Evolutionary conservation across 2,329 filamentous ascomycete genomes (phyloP), one percentile per base, ranked within the genome.

Genomic region (Hypoxylon sp.): DNA sequence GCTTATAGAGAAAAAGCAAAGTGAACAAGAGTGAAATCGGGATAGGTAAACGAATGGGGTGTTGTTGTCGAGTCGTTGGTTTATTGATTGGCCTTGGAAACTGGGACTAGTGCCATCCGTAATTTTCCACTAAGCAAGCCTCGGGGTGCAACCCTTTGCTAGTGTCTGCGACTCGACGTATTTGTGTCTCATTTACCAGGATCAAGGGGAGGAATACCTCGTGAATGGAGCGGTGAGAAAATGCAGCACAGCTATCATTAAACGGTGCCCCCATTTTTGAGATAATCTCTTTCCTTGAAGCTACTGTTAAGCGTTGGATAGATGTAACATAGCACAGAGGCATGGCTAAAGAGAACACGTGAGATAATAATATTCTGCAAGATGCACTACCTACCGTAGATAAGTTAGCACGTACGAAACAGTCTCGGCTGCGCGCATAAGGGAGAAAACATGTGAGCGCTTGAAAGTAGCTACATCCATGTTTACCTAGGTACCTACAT

Each of bases 111-210:
- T 5, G 38, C 30, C 30, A 57, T 34, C 9, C 5, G 17, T 45
- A 30, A 45, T 25, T 30, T 45, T 49, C 13, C 19, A 49, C 14
- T 14, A 52, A 50, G 50, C 50, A 53, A 65, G 57, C 57, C 57
- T 56, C 57, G 17, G 48, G n/a, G 28, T 38, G 55, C 34, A 55
- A 49, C 60, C 17, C 17, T 48, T n/a, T 38, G 49, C 48, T 65
- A 63, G 58, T 55, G 55, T 53, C 66, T 66, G 55, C 58, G 60
- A 45, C 45, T 14, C 19, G 63, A 57, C 59, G 45, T 19, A 55
- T 57, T 32, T 55, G 66, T 66, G 32, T 61, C 49, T 51, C 30
- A 23, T 60, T 5, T 25, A 14, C 53, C 36, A 53, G 19, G 23
- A 11, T 11, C 34, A 30, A 11, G 28, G 30, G 23, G 23, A 60